Base-by-base conservation (phyloP, 2,329 filamentous ascomycete species). In the Clarireedia homoeocarpa region DNA sequence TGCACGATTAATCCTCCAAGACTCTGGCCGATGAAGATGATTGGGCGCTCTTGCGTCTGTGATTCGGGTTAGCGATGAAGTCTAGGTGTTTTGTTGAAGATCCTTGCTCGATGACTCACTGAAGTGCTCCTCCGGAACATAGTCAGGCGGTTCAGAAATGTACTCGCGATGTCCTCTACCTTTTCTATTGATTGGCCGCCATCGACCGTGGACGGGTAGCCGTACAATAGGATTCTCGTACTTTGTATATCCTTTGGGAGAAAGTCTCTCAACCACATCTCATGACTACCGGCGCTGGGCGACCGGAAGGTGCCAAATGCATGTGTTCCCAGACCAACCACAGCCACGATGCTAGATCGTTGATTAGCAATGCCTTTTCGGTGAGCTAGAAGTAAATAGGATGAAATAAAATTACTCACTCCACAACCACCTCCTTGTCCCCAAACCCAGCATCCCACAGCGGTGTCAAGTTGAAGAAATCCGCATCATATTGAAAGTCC, bases 251-350 rank as follows among this genome's bases (percentile, higher is more conserved):
- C 48, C 40, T 56, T 40, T 4, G 53, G 53, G 7, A 56, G 30
- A 23, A 56, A 56, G n/a, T 56, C 53, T 20, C 53, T 39, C 23
- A 56, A 14, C 53, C 53, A 56, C 48, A 56, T 52, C 10, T 52
- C 30, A 46, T 56, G 24, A 10, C 53, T 55, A 6, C 46, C 53
- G 9, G 30, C 30, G 27, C 15, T 46, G 23, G 30, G 23, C 17
- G 48, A 51, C n/a, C 48, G 39, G 14, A 56, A 56, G 5, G 53
- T 52, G 1, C 53, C 53, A 47, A 56, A 51, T 17, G 53, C 53
- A n/a, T 56, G 53, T 5, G 48, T 56, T 14, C 53, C 53, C 3
- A 56, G 48, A 26, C 53, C 53, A 1, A 52, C 48, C 9, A 56
- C 53, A 15, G 53, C 48, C 27, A 56, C 34, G 10, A 56, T 52